phyloP scores from a whole-genome alignment of 371 early-diverging fungal genomes.

The Mucor piriformis region DNA sequence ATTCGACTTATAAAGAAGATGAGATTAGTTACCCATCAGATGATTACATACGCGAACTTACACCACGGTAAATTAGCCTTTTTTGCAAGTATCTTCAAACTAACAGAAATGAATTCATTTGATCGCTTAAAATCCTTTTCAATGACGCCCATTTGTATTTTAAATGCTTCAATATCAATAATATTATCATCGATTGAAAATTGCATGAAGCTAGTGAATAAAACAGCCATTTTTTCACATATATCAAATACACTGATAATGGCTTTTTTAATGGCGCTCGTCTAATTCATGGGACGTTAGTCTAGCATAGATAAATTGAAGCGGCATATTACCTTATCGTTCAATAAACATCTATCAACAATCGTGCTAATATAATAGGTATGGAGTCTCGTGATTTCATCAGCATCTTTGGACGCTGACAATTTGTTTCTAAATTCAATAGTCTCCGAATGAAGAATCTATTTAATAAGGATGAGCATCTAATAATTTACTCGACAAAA shows the following conservation, averaged over 20 bases:
- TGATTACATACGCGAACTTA: conserved; percentile 29
- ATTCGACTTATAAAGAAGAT: conserved; percentile 15
- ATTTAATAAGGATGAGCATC: background rate
- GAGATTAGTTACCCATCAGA: background rate
- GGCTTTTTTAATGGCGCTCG: conserved; percentile 35
- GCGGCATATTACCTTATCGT: conserved; percentile 34
- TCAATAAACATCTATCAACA: conserved; percentile 48
- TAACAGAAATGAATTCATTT: conserved; percentile 44
- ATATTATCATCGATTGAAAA: background rate
- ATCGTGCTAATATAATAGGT: conserved; percentile 36
- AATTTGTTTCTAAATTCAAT: conserved; percentile 27
- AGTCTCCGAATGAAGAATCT: conserved; percentile 50
- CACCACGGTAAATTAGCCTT: conserved; percentile 49
- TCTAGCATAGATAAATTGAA: background rate
- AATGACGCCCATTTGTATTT: conserved; percentile 19
- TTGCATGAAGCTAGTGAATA: conserved; percentile 14
- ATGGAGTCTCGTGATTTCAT: conserved; percentile 45
- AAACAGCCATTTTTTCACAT: conserved; percentile 28
- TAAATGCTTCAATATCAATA: conserved; percentile 8
- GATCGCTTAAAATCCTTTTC: conserved; percentile 41
- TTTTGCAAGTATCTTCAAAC: conserved; percentile 38
- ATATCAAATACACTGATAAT: conserved; percentile 40
- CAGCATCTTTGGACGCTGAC: conserved; percentile 30
- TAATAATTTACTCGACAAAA: background rate
- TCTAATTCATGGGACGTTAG: conserved; percentile 1